These are phyloP conservation scores for Aspergillus piperis DNA, from an alignment of 2,329 filamentous ascomycete species.

Conservation along the genomic window DNA sequence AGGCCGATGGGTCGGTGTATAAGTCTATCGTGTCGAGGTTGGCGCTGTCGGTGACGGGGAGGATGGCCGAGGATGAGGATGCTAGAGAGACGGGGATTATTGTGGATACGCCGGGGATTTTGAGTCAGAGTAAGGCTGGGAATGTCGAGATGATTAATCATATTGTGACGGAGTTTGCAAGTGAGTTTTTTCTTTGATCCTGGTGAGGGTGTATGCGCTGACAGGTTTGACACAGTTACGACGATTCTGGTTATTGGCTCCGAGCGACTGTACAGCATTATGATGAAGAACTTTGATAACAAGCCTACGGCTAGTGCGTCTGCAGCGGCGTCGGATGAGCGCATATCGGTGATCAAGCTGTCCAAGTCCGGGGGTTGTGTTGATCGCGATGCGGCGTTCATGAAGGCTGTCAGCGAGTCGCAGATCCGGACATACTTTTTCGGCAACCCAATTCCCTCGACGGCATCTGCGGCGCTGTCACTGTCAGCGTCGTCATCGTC, in stretches of 20 bases:
- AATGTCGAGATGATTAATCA: conserved; percentile 79
- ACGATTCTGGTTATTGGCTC: conserved; percentile 81
- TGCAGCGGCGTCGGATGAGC: conserved; percentile 58
- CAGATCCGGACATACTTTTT: conserved; percentile 94
- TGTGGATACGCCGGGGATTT: conserved; percentile 76
- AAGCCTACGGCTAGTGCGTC: conserved; percentile 50
- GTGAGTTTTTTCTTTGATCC: conserved; percentile 39
- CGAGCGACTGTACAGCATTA: conserved; percentile 71
- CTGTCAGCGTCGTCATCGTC: conserved; percentile 38
- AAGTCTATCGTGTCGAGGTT: conserved; percentile 73
- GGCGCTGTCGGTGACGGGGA: conserved; percentile 74
- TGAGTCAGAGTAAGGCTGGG: conserved; percentile 63
- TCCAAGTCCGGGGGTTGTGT: conserved; percentile 85
- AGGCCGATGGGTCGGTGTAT: conserved; percentile 73
- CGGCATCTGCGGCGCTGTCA: conserved; percentile 37
- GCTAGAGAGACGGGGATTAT: conserved; percentile 76
- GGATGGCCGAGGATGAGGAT: conserved; percentile 72
- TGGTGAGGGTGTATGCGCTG: conserved; percentile 13
- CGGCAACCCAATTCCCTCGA: conserved; percentile 60
- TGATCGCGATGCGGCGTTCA: conserved; percentile 70
- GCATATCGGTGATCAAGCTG: conserved; percentile 73
- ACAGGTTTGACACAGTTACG: conserved; percentile 58
- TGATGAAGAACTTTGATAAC: conserved; percentile 67
- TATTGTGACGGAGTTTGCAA: conserved; percentile 69
- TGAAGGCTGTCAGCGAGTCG: conserved; percentile 72